Percentiles rank a stretch among this genome's conserved stretches.
Conservation (phyloP, 345 rosid species). For the Lepidium sativum region DNA sequence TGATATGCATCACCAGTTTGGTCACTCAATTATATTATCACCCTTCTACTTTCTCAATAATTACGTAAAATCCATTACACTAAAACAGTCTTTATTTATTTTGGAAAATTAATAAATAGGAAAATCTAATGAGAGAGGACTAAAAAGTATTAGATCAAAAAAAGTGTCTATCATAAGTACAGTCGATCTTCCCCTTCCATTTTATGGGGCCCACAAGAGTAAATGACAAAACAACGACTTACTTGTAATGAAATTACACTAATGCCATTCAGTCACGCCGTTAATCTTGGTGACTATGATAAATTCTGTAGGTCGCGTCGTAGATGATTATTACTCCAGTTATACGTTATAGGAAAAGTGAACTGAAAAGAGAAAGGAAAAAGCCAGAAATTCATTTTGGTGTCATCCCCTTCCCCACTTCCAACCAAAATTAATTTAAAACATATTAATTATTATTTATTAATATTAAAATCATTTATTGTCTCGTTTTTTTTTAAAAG, state of each 20-base stretch:
- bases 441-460: background rate
- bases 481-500: too few species aligned
- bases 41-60: background rate
- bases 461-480: too few species aligned
- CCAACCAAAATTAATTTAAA: constrained; percentile 15
- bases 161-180: constrained; percentile 27
- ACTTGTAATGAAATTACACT: background rate
- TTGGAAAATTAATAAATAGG: background rate
- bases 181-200: constrained; percentile 19
- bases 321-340: background rate
- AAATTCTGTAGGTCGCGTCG: background rate
- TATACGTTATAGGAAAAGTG: constrained; percentile 23
- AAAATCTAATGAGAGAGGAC: background rate
- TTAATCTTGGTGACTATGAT: background rate
- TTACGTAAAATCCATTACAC: constrained; percentile 18
- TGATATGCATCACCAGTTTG: constrained; percentile 14
- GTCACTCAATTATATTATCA: constrained; percentile 12
- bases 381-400: constrained; percentile 12
- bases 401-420: constrained; percentile 32
- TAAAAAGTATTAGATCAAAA: constrained; percentile 11
- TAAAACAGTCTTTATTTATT: background rate
- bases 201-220: background rate
- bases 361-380: constrained; percentile 9
- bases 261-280: constrained; percentile 9
- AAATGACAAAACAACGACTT: background rate